phyloP scores from a whole-genome alignment of 495 filamentous ascomycete species.

The Neurospora terricola region DNA sequence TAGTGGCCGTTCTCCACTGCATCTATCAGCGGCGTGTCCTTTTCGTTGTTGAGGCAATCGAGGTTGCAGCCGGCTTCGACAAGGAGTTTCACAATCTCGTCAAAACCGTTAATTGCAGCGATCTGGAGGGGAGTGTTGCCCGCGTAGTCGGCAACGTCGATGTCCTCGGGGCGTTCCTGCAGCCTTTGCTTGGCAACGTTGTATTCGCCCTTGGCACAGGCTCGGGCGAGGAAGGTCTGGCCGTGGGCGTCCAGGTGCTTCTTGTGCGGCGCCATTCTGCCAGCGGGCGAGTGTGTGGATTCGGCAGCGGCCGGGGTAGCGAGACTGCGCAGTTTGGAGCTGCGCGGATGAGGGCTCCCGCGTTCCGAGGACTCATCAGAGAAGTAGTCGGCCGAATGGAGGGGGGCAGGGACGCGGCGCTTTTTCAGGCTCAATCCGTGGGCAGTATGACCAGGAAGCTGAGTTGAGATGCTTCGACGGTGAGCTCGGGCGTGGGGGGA shows the following conservation, averaged over 20 bases:
- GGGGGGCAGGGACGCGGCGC: constrained; percentile 45
- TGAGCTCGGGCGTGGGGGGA: constrained; percentile 52
- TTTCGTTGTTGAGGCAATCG: constrained; percentile 69
- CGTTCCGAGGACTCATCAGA: constrained; percentile 67
- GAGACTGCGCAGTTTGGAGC: constrained; percentile 53
- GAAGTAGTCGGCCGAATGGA: constrained; percentile 53
- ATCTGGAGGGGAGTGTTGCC: constrained; percentile 91
- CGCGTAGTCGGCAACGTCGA: constrained; percentile 85
- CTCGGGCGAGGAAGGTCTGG: constrained; percentile 73
- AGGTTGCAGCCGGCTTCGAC: constrained; percentile 73
- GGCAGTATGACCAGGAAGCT: constrained; percentile 39
- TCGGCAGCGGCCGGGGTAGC: constrained; percentile 47
- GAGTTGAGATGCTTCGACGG: constrained; percentile 56
- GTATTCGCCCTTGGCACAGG: constrained; percentile 66
- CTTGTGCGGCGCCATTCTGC: constrained; percentile 57
- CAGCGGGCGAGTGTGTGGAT: constrained; percentile 49
- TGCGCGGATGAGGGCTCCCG: constrained; percentile 59
- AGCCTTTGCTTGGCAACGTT: constrained; percentile 59
- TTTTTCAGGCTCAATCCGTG: constrained; percentile 47
- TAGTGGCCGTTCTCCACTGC: constrained; percentile 90
- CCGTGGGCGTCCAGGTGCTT: constrained; percentile 80
- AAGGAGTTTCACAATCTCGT: constrained; percentile 71
- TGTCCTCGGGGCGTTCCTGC: constrained; percentile 68
- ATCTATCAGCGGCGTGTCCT: constrained; percentile 90
- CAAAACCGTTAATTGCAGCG: constrained; percentile 72